These are phyloP conservation scores for Sporothrix schenckii DNA, from an alignment of 2,329 filamentous ascomycete genomes.

Conservation along the genomic window DNA sequence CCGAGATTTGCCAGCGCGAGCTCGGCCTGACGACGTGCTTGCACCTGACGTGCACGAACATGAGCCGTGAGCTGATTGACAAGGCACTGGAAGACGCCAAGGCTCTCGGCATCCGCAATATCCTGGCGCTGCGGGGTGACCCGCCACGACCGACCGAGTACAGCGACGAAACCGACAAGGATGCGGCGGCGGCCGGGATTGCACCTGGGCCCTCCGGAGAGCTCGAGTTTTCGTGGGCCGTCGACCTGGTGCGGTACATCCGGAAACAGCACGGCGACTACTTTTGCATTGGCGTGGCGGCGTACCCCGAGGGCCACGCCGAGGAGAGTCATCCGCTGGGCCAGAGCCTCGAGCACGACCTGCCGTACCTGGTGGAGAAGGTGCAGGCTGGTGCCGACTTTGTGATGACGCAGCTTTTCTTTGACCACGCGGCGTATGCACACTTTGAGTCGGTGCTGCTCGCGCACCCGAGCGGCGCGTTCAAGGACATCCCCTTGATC, in stretches of 20 bases:
- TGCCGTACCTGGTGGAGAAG: constrained; percentile 90
- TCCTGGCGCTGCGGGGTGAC: constrained; percentile 87
- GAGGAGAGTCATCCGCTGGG: constrained; percentile 80
- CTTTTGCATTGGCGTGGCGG: constrained; percentile 93
- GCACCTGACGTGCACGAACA: constrained; percentile 97
- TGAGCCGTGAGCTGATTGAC: constrained; percentile 84
- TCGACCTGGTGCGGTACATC: constrained; percentile 90
- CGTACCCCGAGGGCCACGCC: constrained; percentile 92
- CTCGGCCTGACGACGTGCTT: constrained; percentile 91
- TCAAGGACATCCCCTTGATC: constrained; percentile 86
- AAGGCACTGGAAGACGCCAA: constrained; percentile 89
- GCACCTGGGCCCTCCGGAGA: constrained; percentile 53
- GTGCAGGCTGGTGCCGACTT: constrained; percentile 91
- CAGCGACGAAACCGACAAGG: constrained; percentile 51
- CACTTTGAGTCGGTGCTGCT: constrained; percentile 76
- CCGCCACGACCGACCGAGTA: constrained; percentile 90
- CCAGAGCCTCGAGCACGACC: constrained; percentile 73
- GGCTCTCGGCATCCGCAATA: constrained; percentile 87
- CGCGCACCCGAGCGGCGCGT: constrained; percentile 79
- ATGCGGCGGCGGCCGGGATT: constrained; percentile 52
- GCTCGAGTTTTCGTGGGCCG: constrained; percentile 83
- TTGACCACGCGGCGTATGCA: constrained; percentile 81
- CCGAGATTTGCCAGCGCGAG: constrained; percentile 92
- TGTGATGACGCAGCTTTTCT: constrained; percentile 98
- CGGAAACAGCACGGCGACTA: constrained; percentile 83